phyloP scores from a whole-genome alignment of 108 stramenopile species.

The Cyclotella sp. region DNA sequence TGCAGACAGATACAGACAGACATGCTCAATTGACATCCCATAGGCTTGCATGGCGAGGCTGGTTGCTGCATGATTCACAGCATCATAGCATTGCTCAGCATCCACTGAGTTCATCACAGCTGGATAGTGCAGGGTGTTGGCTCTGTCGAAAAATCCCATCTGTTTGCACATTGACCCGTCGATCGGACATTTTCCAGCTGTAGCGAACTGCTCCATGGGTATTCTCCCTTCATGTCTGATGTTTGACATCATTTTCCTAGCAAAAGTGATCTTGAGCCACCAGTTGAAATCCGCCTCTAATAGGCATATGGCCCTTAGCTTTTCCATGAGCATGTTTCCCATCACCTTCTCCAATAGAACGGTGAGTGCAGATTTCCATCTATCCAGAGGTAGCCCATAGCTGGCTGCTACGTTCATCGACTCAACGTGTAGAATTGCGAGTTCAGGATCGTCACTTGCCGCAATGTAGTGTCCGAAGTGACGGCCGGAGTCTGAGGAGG shows the following conservation, averaged over 20 bases:
- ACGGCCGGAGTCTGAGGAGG: slow-evolving; percentile 20
- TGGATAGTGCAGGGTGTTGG: neutral
- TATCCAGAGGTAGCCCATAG: slow-evolving; percentile 12
- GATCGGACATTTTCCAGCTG: neutral
- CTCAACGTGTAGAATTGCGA: slow-evolving; percentile 20
- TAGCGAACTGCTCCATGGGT: slow-evolving; percentile 18
- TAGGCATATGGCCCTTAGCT: slow-evolving; percentile 30
- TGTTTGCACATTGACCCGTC: slow-evolving; percentile 3
- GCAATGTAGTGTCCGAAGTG: slow-evolving; percentile 40
- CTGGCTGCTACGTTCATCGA: slow-evolving; percentile 2
- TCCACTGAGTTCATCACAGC: neutral
- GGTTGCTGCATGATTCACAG: neutral
- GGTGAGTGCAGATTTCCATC: slow-evolving; percentile 25
- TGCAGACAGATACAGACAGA: neutral
- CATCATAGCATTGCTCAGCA: slow-evolving; percentile 11
- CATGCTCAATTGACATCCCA: neutral
- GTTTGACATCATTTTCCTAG: slow-evolving; percentile 24
- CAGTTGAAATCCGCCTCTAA: slow-evolving; percentile 46
- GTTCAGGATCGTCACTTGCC: neutral
- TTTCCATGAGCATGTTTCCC: slow-evolving; percentile 26
- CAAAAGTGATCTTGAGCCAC: too few species aligned
- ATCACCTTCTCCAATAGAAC: slow-evolving; percentile 37
- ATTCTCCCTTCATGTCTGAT: neutral
- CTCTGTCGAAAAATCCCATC: slow-evolving; percentile 3
- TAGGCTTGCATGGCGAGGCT: slow-evolving; percentile 8